A percentile compares a stretch with the other conserved stretches of the same genome.
Conservation (phyloP, 352 stramenopile genomes). For the Thraustochytrium striatum region DNA sequence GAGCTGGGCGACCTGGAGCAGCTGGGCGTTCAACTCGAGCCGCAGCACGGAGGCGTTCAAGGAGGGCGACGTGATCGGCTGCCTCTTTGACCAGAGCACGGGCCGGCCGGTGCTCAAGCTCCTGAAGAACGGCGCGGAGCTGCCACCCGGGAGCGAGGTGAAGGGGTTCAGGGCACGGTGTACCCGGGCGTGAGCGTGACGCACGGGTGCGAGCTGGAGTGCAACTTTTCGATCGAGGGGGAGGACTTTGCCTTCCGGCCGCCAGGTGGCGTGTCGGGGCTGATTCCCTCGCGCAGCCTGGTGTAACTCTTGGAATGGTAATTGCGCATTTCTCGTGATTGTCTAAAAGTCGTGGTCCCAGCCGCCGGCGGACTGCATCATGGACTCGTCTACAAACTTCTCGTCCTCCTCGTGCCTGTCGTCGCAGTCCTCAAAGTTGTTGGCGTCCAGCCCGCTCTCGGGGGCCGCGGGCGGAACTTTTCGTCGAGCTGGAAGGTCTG, state of each 20-base stretch:
- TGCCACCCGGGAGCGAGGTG: conserved; percentile 27
- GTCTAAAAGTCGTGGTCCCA: conserved; percentile 43
- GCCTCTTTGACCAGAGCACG: conserved; percentile 38
- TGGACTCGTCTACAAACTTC: conserved; percentile 45
- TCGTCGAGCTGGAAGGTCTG: conserved; percentile 33
- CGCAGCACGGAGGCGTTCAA: conserved; percentile 9
- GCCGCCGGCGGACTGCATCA: conserved; percentile 37
- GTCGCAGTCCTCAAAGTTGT: conserved; percentile 47
- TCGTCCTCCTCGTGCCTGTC: conserved; percentile 48
- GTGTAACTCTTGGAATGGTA: not conserved
- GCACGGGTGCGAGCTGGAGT: conserved; percentile 12
- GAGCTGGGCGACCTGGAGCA: not conserved
- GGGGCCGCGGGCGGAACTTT: conserved; percentile 29
- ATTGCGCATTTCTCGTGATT: too few relatives aligned
- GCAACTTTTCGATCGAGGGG: conserved; percentile 33
- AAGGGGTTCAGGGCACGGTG: not conserved
- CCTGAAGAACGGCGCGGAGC: not conserved
- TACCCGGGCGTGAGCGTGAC: not conserved
- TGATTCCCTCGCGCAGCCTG: conserved; percentile 23
- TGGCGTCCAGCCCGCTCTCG: conserved; percentile 37
- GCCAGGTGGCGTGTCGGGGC: not conserved
- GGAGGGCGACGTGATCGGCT: conserved; percentile 13
- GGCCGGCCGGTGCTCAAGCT: conserved; percentile 2
- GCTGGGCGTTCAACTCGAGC: conserved; percentile 35
- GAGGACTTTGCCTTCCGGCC: not conserved